Conservation (phyloP, 768 basidiomycete species). For the Fomitopsis serialis region DNA sequence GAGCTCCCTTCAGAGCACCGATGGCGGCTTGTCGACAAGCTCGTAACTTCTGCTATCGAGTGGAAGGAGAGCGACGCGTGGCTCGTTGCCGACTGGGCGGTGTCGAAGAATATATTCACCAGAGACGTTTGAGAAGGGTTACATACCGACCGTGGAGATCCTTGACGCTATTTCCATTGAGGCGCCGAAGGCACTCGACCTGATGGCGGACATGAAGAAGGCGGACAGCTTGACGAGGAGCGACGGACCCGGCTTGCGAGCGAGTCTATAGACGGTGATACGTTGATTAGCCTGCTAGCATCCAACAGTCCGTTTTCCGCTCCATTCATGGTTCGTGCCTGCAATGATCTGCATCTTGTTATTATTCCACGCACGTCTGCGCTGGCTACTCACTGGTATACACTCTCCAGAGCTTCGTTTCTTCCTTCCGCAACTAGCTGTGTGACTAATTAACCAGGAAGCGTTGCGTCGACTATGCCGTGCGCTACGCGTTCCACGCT, state of each 20-base stretch:
- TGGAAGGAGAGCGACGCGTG: conserved; percentile 48
- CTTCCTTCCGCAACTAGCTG: too few relatives aligned
- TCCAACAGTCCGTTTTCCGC: too few relatives aligned
- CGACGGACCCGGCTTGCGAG: conserved; percentile 48
- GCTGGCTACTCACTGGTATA: too few relatives aligned
- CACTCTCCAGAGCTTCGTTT: too few relatives aligned
- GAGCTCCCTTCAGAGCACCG: conserved; percentile 65
- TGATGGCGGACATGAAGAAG: conserved; percentile 70
- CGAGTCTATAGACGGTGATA: conserved; percentile 40
- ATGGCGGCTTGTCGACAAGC: conserved; percentile 61
- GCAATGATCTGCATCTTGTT: too few relatives aligned
- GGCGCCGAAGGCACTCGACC: conserved; percentile 77
- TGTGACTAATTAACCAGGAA: too few relatives aligned
- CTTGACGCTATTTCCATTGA: conserved; percentile 90
- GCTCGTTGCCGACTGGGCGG: conserved; percentile 63
- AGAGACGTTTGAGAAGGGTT: conserved; percentile 69
- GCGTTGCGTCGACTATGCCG: too few relatives aligned
- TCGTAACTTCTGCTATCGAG: conserved; percentile 60
- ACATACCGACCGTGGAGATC: conserved; percentile 61
- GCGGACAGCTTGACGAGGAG: conserved; percentile 57
- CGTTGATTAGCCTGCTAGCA: too few relatives aligned
- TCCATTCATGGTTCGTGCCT: too few relatives aligned
- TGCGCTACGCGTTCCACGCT: too few relatives aligned
- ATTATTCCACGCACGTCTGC: too few relatives aligned
- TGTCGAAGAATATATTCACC: conserved; percentile 51